Conservation (phyloP, 1,284 basidiomycete species). For the Acaromyces ingoldii region DNA sequence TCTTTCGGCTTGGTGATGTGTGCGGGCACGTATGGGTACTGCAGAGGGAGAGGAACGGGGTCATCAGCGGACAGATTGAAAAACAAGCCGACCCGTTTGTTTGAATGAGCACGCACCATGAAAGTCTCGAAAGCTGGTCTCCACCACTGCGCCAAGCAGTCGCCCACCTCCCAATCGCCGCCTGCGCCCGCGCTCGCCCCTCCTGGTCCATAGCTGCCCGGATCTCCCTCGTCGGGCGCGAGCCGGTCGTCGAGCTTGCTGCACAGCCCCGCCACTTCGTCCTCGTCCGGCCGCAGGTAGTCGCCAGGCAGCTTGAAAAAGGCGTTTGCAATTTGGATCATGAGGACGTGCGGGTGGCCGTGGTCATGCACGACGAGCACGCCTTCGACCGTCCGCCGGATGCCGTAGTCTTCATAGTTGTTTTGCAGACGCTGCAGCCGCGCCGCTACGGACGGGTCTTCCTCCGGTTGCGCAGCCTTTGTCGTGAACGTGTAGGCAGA, state of each 20-base stretch:
- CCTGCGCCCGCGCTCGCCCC: conserved; percentile 10
- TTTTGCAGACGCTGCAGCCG: conserved; percentile 61
- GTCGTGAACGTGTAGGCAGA: conserved; percentile 87
- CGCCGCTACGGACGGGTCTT: conserved; percentile 81
- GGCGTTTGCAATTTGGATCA: conserved; percentile 95
- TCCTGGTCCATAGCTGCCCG: conserved; percentile 14
- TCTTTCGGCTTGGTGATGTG: conserved; percentile 97
- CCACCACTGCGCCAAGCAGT: conserved; percentile 94
- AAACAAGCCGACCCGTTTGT: neutral
- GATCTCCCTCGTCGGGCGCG: conserved; percentile 33
- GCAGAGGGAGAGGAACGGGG: conserved; percentile 14
- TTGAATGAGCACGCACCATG: conserved; percentile 62
- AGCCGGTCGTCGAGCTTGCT: conserved; percentile 73
- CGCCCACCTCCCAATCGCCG: conserved; percentile 80
- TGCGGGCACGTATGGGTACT: conserved; percentile 96
- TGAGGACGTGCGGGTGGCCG: conserved; percentile 69
- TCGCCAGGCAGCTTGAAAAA: conserved; percentile 99
- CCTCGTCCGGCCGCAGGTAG: conserved; percentile 91
- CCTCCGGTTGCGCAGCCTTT: conserved; percentile 90
- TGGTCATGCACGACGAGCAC: conserved; percentile 81
- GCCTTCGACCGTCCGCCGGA: conserved; percentile 91
- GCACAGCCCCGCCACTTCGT: conserved; percentile 83
- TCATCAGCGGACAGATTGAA: neutral
- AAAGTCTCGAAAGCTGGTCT: conserved; percentile 96
- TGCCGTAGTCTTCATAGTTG: conserved; percentile 91